These are phyloP conservation scores for Oryza rufipogon DNA, from an alignment of 176 grass and related monocot genomes.

Conservation along the genomic window DNA sequence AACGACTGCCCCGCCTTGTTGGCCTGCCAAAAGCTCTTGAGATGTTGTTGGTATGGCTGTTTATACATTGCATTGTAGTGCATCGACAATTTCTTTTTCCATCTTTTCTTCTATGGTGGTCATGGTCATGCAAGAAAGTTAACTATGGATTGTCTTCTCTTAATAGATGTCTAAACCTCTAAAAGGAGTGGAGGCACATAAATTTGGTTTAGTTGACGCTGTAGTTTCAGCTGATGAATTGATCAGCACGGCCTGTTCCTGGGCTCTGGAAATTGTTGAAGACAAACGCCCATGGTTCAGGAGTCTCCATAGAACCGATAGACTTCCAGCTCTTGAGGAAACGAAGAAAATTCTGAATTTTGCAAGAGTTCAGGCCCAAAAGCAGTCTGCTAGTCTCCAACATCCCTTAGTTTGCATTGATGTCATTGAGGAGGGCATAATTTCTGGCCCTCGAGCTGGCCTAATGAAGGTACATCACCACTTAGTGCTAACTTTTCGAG, in stretches of 20 bases:
- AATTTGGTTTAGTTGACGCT: constrained; percentile 69
- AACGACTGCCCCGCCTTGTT: constrained; percentile 86
- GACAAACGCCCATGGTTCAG: constrained; percentile 74
- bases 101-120: background rate
- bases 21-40: constrained; percentile 86
- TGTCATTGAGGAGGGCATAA: constrained; percentile 85
- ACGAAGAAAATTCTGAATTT: constrained; percentile 58
- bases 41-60: constrained; percentile 74
- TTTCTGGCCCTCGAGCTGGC: constrained; percentile 66
- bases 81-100: background rate
- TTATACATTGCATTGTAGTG: background rate
- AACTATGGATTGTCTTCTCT: constrained; percentile 21
- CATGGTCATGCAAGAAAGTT: constrained; percentile 19
- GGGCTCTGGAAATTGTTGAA: constrained; percentile 74
- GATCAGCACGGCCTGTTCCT: constrained; percentile 58
- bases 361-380: constrained; percentile 68
- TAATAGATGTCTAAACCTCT: constrained; percentile 79
- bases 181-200: constrained; percentile 71
- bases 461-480: constrained; percentile 71
- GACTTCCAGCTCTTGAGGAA: constrained; percentile 56
- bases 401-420: constrained; percentile 78
- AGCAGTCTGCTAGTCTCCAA: constrained; percentile 54
- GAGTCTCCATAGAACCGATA: constrained; percentile 78
- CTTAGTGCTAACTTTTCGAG: constrained; percentile 17
- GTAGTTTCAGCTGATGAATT: constrained; percentile 64